These are phyloP conservation scores for Choanephora cucurbitarum DNA, from an alignment of 371 early-diverging fungal species.

Conservation along the genomic window DNA sequence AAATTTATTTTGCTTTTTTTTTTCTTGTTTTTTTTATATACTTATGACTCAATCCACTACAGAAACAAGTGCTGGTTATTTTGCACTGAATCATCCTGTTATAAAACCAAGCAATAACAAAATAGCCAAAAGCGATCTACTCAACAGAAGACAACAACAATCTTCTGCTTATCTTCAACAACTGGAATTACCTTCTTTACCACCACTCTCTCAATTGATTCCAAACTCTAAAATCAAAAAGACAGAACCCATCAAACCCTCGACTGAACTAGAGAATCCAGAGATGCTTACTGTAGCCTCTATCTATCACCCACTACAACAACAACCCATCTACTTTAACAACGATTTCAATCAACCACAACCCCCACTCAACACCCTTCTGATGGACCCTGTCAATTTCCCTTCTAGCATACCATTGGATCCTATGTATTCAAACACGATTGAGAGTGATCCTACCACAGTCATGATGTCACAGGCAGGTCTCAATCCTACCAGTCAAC, in stretches of 20 bases:
- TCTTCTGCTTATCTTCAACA: conserved; percentile 17
- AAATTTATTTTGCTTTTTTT: conserved; percentile 7
- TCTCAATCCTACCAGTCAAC: not conserved
- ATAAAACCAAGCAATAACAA: conserved; percentile 2
- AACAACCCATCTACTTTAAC: conserved; percentile 1
- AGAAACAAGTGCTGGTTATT: conserved; percentile 10
- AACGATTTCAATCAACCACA: not conserved
- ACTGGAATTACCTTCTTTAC: conserved; percentile 31
- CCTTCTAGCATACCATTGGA: not conserved
- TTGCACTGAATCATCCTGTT: conserved; percentile 7
- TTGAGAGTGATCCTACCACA: not conserved
- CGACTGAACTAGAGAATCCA: conserved; percentile 9
- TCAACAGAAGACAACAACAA: conserved; percentile 26
- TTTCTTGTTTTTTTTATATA: conserved; percentile 1
- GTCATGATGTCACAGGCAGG: not conserved
- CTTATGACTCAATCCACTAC: conserved; percentile 14
- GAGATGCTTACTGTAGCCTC: conserved; percentile 1
- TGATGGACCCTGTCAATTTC: not conserved
- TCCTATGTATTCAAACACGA: not conserved
- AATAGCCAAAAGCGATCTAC: conserved; percentile 17
- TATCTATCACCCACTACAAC: conserved; percentile 4
- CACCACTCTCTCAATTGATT: conserved; percentile 32
- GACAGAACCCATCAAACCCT: not conserved
- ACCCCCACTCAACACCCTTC: not conserved
- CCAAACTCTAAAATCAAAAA: conserved; percentile 10